A percentile compares a stretch with the other conserved stretches of the same genome.
Conservation (phyloP, 2,329 filamentous ascomycete species). For the Epichloe baconii region DNA sequence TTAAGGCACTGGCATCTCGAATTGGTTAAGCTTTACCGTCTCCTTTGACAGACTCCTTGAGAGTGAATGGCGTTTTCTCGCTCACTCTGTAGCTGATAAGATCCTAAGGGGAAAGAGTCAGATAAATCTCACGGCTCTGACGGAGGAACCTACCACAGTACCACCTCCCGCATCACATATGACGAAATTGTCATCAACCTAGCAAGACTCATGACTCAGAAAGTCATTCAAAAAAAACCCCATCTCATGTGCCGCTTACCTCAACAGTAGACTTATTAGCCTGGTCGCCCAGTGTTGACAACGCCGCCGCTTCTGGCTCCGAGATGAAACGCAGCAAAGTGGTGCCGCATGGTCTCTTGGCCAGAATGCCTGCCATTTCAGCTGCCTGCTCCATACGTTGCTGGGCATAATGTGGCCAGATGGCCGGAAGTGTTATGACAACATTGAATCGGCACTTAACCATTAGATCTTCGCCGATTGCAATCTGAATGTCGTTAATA, state of each 20-base stretch:
- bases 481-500: conserved; percentile 13
- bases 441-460: conserved; percentile 19
- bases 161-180: conserved; percentile 26
- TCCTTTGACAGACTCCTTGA: conserved; percentile 25
- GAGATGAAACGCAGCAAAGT: conserved; percentile 24
- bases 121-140: background rate
- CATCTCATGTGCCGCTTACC: conserved; percentile 1
- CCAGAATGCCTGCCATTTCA: conserved; percentile 22
- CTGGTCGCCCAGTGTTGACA: conserved; percentile 22
- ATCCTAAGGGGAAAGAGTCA: conserved; percentile 16
- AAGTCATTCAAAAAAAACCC: too few species aligned
- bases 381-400: conserved; percentile 24
- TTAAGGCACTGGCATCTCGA: fast-evolving
- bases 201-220: background rate
- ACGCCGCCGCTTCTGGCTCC: conserved; percentile 32
- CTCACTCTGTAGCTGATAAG: conserved; percentile 26
- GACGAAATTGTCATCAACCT: conserved; percentile 13
- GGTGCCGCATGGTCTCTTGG: conserved; percentile 10
- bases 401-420: conserved; percentile 29
- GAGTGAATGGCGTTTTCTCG: conserved; percentile 10
- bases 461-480: conserved; percentile 12
- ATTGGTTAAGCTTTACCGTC: conserved; percentile 15
- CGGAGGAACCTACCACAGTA: conserved; percentile 16
- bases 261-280: conserved; percentile 10
- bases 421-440: conserved; percentile 31